These are phyloP conservation scores for Saraca asoca DNA, from an alignment of 331 rosid genomes.

Conservation along the genomic window DNA sequence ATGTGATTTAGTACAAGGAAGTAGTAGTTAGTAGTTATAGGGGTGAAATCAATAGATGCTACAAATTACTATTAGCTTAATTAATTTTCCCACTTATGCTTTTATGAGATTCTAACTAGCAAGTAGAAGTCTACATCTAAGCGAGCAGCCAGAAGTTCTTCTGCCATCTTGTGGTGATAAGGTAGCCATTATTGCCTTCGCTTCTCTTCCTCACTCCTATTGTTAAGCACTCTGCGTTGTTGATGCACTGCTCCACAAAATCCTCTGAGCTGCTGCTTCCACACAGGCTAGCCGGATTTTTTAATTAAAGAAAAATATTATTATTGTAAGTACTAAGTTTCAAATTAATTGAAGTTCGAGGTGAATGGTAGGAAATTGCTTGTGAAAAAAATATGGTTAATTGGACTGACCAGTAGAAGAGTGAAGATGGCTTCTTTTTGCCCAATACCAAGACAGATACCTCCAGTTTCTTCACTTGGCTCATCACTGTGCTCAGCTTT, in stretches of 20 bases:
- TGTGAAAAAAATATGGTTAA: not conserved
- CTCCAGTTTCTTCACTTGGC: constrained; percentile 94
- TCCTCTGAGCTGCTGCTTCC: constrained; percentile 66
- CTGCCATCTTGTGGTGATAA: constrained; percentile 92
- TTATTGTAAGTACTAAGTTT: too few species aligned
- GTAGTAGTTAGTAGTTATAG: constrained; percentile 53
- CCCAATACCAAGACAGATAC: constrained; percentile 84
- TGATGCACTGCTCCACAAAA: constrained; percentile 76
- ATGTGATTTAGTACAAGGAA: not conserved
- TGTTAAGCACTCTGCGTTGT: constrained; percentile 79
- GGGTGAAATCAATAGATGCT: constrained; percentile 33
- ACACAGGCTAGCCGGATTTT: constrained; percentile 57
- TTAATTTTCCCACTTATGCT: constrained; percentile 22
- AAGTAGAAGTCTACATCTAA: constrained; percentile 34
- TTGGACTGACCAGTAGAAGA: constrained; percentile 69
- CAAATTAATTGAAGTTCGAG: too few species aligned
- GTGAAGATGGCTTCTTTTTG: constrained; percentile 73
- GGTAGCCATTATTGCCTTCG: constrained; percentile 78
- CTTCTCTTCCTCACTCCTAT: constrained; percentile 93
- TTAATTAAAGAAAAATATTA: too few species aligned
- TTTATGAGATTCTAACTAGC: constrained; percentile 20
- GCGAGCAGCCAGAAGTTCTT: constrained; percentile 98
- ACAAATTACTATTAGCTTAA: constrained; percentile 20
- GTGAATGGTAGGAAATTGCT: too few species aligned
- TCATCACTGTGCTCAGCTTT: constrained; percentile 66